Evolutionary conservation across 305 asterid species (phyloP).

Genomic region (Solanum aculeatissimum): DNA sequence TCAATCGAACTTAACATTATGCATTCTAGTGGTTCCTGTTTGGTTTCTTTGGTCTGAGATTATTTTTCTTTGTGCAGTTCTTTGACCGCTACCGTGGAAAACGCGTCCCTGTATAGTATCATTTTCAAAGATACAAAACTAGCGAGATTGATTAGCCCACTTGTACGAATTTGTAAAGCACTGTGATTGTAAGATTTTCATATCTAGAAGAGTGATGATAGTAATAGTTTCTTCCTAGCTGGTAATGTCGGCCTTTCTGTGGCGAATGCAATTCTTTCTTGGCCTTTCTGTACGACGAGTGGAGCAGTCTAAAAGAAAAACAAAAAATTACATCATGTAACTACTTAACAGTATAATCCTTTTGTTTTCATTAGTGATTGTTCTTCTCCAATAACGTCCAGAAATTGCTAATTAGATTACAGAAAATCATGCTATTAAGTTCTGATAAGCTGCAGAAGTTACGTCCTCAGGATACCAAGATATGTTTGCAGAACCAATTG

Average conservation of each 20-base stretch:
- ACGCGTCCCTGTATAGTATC: constrained; percentile 13
- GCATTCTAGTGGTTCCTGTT: background rate
- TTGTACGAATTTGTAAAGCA: constrained; percentile 4
- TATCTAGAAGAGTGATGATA: background rate
- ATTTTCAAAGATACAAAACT: background rate
- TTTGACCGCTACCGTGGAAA: constrained; percentile 20
- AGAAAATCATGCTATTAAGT: background rate
- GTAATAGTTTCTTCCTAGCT: background rate
- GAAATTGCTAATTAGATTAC: background rate
- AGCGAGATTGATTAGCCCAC: background rate
- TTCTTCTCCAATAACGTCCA: background rate
- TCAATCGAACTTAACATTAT: background rate
- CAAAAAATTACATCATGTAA: background rate
- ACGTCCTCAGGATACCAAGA: background rate
- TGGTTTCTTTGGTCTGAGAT: background rate
- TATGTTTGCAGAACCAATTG: background rate
- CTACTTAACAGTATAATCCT: background rate
- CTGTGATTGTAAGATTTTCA: background rate
- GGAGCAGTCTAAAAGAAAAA: background rate
- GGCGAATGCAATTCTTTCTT: background rate
- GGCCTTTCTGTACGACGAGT: background rate
- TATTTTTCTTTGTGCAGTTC: constrained; percentile 8
- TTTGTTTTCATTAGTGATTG: background rate
- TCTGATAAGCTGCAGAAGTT: background rate
- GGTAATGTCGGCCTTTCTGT: background rate